Conservation (phyloP, 2,329 filamentous ascomycete genomes). For the Didymella pomorum region DNA sequence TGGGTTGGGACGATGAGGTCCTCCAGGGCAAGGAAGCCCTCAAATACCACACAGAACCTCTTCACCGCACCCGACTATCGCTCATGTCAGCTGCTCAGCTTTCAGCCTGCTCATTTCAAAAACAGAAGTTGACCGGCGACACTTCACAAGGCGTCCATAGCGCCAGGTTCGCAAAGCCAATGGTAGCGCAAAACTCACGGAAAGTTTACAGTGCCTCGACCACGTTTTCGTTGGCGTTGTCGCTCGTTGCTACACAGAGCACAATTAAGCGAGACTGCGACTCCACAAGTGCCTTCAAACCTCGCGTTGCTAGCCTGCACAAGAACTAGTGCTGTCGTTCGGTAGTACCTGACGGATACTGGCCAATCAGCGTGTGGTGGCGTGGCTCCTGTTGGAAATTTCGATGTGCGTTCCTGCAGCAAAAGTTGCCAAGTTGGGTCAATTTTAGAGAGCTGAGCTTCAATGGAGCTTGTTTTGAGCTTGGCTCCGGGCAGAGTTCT, state of each 20-base stretch:
- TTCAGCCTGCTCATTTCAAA: constrained; percentile 3
- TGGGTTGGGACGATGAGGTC: neutral
- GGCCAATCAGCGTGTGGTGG: constrained; percentile 13
- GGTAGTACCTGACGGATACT: neutral
- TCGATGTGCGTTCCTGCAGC: constrained; percentile 8
- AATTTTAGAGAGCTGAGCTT: neutral
- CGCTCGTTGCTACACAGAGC: neutral
- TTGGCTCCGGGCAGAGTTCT: neutral
- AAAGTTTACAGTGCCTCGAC: neutral
- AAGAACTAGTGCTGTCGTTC: neutral
- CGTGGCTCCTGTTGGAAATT: constrained; percentile 2
- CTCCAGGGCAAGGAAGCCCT: neutral
- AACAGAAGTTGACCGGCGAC: neutral
- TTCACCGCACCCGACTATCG: neutral
- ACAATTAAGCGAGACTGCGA: constrained; percentile 6
- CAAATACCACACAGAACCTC: neutral
- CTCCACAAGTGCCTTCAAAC: constrained; percentile 12
- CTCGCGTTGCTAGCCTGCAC: constrained; percentile 18
- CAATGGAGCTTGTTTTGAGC: neutral
- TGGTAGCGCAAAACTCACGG: neutral
- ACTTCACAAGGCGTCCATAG: constrained; percentile 1
- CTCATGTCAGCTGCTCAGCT: neutral
- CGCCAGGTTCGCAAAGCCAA: neutral
- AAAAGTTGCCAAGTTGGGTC: neutral
- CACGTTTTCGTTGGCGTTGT: neutral